Conservation (phyloP, 306 rosid species). For the Lathyrus sativus region DNA sequence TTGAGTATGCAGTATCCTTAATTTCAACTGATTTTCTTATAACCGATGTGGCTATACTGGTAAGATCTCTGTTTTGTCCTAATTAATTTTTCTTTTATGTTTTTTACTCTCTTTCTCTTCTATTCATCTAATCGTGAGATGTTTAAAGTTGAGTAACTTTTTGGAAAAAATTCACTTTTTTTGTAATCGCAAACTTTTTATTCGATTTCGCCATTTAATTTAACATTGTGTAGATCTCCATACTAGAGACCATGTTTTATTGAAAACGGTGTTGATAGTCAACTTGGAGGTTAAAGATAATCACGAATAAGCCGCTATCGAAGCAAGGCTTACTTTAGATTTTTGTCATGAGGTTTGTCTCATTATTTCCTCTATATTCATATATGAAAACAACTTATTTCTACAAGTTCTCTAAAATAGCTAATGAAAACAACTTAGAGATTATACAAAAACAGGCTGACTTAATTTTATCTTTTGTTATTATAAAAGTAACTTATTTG, state of each 20-base stretch:
- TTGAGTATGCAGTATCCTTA: too few relatives aligned
- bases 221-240: conserved; percentile 67
- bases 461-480: too few relatives aligned
- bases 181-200: not conserved
- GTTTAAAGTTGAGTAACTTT: conserved; percentile 5
- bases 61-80: too few relatives aligned
- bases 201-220: conserved; percentile 16
- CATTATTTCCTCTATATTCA: conserved; percentile 4
- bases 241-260: conserved; percentile 65
- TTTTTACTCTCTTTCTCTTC: conserved; percentile 29
- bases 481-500: too few relatives aligned
- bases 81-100: not conserved
- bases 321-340: conserved; percentile 79
- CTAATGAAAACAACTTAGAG: too few relatives aligned
- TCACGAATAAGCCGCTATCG: conserved; percentile 92
- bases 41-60: too few relatives aligned
- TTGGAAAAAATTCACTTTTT: conserved; percentile 18
- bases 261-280: conserved; percentile 73
- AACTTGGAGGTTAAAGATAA: conserved; percentile 99
- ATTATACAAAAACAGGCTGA: too few relatives aligned
- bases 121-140: conserved; percentile 4
- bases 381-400: not conserved
- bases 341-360: conserved; percentile 77
- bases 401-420: too few relatives aligned
- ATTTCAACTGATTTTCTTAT: too few relatives aligned